Evolutionary conservation across 2,329 filamentous ascomycete species (phyloP).

Genomic region (Pseudogymnoascus sp.): DNA sequence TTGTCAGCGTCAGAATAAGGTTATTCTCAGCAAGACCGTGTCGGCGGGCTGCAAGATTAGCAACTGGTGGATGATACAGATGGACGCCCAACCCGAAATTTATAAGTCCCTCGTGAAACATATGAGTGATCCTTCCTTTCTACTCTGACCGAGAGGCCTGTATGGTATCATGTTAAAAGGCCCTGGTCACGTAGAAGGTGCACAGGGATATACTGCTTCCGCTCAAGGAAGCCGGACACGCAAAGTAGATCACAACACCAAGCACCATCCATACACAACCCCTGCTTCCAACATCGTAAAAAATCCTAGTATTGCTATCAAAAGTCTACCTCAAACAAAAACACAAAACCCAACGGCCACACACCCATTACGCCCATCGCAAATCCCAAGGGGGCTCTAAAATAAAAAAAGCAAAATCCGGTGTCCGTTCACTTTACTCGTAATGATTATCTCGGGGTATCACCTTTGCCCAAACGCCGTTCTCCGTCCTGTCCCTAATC

Average conservation of each 20-base stretch:
- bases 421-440: constrained; percentile 5
- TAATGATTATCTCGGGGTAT: constrained; percentile 9
- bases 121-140: too few species aligned
- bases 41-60: too few species aligned
- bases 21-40: too few species aligned
- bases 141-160: too few species aligned
- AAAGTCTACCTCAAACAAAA: neutral
- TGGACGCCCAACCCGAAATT: too few species aligned
- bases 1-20: too few species aligned
- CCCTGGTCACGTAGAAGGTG: neutral
- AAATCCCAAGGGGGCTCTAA: neutral
- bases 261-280: neutral
- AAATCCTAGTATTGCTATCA: constrained; percentile 7
- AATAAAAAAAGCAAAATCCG: constrained; percentile 2
- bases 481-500: neutral
- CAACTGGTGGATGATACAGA: too few species aligned
- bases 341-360: neutral
- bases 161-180: too few species aligned
- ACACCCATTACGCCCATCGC: neutral
- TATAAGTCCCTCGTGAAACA: too few species aligned
- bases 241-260: neutral
- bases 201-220: neutral
- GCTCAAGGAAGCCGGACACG: neutral
- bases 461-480: constrained; percentile 4
- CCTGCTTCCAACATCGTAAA: neutral